Evolutionary conservation across 495 filamentous ascomycete species (phyloP).

Genomic region (Friedmanniomyces endolithicus): DNA sequence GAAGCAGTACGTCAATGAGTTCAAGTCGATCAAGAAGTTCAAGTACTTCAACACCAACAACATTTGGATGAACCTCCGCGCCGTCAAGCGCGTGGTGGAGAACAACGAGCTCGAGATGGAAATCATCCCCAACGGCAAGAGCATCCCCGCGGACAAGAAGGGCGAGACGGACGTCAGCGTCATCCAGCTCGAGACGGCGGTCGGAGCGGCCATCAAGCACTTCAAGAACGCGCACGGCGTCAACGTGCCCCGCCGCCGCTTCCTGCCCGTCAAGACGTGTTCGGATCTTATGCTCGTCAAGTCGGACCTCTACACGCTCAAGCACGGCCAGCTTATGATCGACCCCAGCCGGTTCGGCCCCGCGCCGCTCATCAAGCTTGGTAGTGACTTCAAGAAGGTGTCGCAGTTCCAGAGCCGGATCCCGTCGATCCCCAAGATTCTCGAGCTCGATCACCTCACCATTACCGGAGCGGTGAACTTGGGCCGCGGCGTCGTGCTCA

Average conservation of each 20-base stretch:
- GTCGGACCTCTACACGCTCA: conserved; percentile 98
- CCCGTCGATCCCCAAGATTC: conserved; percentile 88
- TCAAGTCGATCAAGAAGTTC: conserved; percentile 99
- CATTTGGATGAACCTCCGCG: conserved; percentile 97
- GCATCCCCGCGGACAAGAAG: conserved; percentile 97
- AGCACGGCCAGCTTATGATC: conserved; percentile 96
- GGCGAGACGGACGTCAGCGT: conserved; percentile 96
- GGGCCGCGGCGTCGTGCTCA: conserved; percentile 84
- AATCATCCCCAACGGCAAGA: conserved; percentile 99
- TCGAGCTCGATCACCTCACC: conserved; percentile 95
- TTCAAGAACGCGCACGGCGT: conserved; percentile 98
- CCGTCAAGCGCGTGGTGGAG: conserved; percentile 97
- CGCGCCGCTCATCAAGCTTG: conserved; percentile 98
- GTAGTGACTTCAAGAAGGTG: conserved; percentile 99
- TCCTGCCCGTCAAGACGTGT: conserved; percentile 99
- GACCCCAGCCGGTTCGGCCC: conserved; percentile 92
- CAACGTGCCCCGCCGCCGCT: conserved; percentile 93
- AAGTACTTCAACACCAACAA: conserved; percentile 99
- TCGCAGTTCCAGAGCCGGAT: conserved; percentile 99
- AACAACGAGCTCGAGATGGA: conserved; percentile 98
- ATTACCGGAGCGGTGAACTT: conserved; percentile 96
- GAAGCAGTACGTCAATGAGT: conserved; percentile 99
- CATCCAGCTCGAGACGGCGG: conserved; percentile 95
- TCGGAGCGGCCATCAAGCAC: conserved; percentile 96
- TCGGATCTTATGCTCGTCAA: conserved; percentile 99